These are phyloP conservation scores for Hygrophila difformis DNA, from an alignment of 257 asterid genomes.

Conservation along the genomic window DNA sequence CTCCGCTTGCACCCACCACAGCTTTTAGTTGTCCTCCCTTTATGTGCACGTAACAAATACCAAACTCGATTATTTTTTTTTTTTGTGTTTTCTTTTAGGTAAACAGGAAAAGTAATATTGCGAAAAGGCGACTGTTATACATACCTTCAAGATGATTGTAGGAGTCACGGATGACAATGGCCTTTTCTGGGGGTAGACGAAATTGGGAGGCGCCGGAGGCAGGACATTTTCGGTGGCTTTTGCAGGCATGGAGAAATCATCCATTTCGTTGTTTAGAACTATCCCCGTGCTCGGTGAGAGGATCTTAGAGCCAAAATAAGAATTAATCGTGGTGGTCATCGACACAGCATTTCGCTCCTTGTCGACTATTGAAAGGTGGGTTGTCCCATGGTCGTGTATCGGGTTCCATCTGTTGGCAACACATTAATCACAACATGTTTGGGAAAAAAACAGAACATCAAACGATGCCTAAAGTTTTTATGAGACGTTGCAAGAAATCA, in stretches of 20 bases:
- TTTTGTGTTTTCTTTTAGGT: background rate
- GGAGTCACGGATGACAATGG: constrained; percentile 80
- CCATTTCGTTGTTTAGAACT: constrained; percentile 76
- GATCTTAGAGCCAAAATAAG: constrained; percentile 49
- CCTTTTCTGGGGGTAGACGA: constrained; percentile 52
- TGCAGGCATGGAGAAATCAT: constrained; percentile 58
- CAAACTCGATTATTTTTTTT: background rate
- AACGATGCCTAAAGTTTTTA: no score
- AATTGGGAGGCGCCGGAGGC: constrained; percentile 58
- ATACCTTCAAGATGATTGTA: constrained; percentile 50
- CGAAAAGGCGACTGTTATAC: background rate
- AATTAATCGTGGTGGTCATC: constrained; percentile 48
- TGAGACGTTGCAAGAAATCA: no score
- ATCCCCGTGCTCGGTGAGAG: constrained; percentile 59
- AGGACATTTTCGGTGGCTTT: constrained; percentile 8
- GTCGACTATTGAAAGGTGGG: constrained; percentile 65
- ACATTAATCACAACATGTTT: no score
- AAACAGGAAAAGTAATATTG: background rate
- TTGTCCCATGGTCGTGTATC: constrained; percentile 59
- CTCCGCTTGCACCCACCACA: constrained; percentile 70
- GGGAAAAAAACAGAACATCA: no score
- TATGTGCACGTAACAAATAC: background rate
- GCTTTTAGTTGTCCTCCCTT: constrained; percentile 43
- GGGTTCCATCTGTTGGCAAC: constrained; percentile 47
- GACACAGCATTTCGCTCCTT: constrained; percentile 55